Evolutionary conservation across 116 monocot genomes (phyloP).

Genomic region (Posidonia oceanica): DNA sequence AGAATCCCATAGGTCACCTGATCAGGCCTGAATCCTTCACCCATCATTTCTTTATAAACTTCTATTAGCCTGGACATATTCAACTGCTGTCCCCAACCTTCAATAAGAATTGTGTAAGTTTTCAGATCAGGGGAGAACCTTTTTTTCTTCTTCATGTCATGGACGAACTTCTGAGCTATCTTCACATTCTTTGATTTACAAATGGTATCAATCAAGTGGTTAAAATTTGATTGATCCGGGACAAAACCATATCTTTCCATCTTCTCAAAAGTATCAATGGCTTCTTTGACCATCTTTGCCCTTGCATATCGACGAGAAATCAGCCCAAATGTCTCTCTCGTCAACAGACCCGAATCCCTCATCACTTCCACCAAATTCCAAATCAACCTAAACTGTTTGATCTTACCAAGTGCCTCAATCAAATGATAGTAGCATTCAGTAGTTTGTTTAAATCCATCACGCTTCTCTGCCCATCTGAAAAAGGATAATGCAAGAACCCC

Average conservation of each 20-base stretch:
- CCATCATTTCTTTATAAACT: slow-evolving; percentile 58
- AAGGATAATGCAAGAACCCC: slow-evolving; percentile 59
- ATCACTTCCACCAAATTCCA: slow-evolving; percentile 73
- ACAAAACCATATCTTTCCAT: slow-evolving; percentile 45
- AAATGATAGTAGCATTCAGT: slow-evolving; percentile 51
- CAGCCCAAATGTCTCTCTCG: slow-evolving; percentile 52
- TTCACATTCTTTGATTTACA: slow-evolving; percentile 68
- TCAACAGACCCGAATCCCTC: slow-evolving; percentile 32
- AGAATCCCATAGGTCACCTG: slow-evolving; percentile 77
- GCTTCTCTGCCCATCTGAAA: slow-evolving; percentile 71
- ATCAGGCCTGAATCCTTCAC: slow-evolving; percentile 62
- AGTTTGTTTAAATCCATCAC: slow-evolving; percentile 38
- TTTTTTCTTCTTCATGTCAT: slow-evolving; percentile 44
- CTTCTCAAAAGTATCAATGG: slow-evolving; percentile 59
- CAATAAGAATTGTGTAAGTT: slow-evolving; percentile 77
- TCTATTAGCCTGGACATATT: slow-evolving; percentile 31
- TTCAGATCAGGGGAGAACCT: slow-evolving; percentile 64
- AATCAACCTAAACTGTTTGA: slow-evolving; percentile 77
- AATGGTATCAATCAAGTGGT: slow-evolving; percentile 54
- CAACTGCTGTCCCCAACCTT: slow-evolving; percentile 65
- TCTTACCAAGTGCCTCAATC: slow-evolving; percentile 89
- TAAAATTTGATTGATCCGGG: slow-evolving; percentile 56
- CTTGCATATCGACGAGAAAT: slow-evolving; percentile 67
- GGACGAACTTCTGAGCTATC: slow-evolving; percentile 46
- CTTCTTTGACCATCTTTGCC: slow-evolving; percentile 64